Percentiles rank a stretch among this genome's conserved stretches.
phyloP scores from a whole-genome alignment of 495 filamentous ascomycete species.

The Xylaria flabelliformis region DNA sequence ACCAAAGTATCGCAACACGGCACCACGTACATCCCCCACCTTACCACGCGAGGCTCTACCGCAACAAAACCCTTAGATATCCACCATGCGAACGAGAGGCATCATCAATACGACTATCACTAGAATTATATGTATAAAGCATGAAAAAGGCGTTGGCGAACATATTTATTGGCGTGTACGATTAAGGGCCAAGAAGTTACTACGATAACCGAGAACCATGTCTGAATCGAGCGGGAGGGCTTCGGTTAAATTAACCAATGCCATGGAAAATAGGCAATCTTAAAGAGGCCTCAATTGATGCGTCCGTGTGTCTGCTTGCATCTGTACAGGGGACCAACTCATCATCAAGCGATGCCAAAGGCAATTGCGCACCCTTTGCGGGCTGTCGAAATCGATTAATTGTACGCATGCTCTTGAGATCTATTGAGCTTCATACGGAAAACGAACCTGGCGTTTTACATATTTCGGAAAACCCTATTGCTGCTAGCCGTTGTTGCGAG shows the following conservation, averaged over 20 bases:
- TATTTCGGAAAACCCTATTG: background rate
- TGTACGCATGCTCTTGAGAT: background rate
- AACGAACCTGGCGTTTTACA: background rate
- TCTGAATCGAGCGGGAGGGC: background rate
- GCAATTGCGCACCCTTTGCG: too few relatives aligned
- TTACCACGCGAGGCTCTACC: slow-evolving; percentile 31
- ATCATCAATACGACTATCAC: background rate
- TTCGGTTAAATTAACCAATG: background rate
- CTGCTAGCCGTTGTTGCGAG: too few relatives aligned
- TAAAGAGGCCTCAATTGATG: background rate
- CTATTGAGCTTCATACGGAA: background rate
- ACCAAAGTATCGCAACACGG: slow-evolving; percentile 40
- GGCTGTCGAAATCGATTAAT: background rate
- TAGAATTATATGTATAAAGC: slow-evolving; percentile 17
- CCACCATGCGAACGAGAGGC: background rate
- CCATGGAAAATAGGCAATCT: background rate
- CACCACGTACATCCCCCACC: slow-evolving; percentile 35
- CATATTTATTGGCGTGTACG: slow-evolving; percentile 18
- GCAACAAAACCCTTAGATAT: background rate
- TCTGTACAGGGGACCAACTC: background rate
- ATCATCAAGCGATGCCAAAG: background rate
- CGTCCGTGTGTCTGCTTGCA: background rate
- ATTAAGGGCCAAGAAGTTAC: background rate
- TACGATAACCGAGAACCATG: background rate
- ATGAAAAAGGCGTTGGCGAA: slow-evolving; percentile 15